phyloP scores from a whole-genome alignment of 2,329 filamentous ascomycete genomes.

The Diaporthe batatas region DNA sequence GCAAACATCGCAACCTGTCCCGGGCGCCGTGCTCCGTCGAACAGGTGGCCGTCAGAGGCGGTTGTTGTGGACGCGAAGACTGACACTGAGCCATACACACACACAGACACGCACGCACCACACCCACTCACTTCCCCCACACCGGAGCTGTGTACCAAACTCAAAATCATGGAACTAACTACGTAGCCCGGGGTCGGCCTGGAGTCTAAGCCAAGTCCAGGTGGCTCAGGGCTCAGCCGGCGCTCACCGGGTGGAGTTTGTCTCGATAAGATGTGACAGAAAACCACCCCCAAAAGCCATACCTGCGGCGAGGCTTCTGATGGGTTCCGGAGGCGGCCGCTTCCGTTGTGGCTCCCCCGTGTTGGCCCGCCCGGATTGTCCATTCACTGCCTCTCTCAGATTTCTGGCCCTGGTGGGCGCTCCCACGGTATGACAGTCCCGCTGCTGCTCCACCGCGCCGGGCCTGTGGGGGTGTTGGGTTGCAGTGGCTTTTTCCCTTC shows the following conservation, averaged over 20 bases:
- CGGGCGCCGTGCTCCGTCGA: not conserved
- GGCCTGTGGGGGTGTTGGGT: not conserved
- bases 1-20: not conserved
- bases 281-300: not conserved
- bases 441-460: conserved; percentile 7
- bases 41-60: not conserved
- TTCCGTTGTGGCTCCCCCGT: conserved; percentile 9
- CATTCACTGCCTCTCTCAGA: not conserved
- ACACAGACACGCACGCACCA: not conserved
- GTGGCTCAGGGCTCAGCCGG: conserved; percentile 16
- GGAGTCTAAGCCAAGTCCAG: not conserved
- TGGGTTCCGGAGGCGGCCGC: conserved; percentile 34
- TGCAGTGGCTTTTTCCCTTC: not conserved
- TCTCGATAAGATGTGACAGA: conserved; percentile 28
- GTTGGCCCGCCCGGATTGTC: not conserved
- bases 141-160: conserved; percentile 7
- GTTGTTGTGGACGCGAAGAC: not conserved
- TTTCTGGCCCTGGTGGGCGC: not conserved
- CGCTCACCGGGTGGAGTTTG: conserved; percentile 30
- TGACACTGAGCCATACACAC: not conserved
- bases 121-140: not conserved
- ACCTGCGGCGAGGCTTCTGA: conserved; percentile 30
- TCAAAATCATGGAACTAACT: not conserved
- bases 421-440: not conserved
- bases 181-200: not conserved